Evolutionary conservation across 2,329 filamentous ascomycete genomes (phyloP), one percentile per base, ranked within the genome.

Genomic region (Paecilomyces dactylethromorphus): DNA sequence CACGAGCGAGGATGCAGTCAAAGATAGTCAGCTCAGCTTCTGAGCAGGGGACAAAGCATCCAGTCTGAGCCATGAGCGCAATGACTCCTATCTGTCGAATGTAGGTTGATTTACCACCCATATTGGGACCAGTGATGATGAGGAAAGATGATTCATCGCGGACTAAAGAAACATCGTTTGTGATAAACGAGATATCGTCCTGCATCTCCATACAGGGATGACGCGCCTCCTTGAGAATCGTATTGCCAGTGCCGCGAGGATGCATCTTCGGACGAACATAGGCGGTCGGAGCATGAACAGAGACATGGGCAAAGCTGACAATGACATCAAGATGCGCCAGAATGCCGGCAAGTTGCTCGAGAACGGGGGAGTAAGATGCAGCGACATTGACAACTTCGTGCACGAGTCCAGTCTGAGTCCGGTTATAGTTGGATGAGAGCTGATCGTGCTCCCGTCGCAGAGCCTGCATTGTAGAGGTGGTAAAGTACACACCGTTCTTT

Each of bases 181-280:
- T 97, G 75, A 99, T 99, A 78, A 99, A 99, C 62, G 93, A 92
- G 50, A 99, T 88, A 69, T 99, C 94, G 68, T 99, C 95, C 76
- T 99, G 94, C 85, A 97, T 92, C 74, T 99, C 94, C 85, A 99
- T 90, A 71, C 94, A 99, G 0, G 95, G 95, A 71, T 99, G 94
- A 11, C 95, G 89, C 2, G 94, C 91, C 77, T 96, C 95, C 64
- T 87, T 90, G n/a, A 99, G 83, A 22, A 95, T 79, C 0, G 94
- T 99, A 67, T 92, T 88, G 3, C 93, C 94, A 53, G 90, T 86
- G 29, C 93, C 94, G 32, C 94, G 90, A 11, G 87, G 82, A 71
- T 99, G 92, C 70, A 99, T 92, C 71, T 85, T 95, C 3, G 94
- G 94, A 24, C 93, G 86, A 6, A 95, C 89, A 71, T 99, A 99